Evolutionary conservation across 257 asterid genomes (phyloP), one percentile per base, ranked within the genome.

Genomic region (Salvia miltiorrhiza): DNA sequence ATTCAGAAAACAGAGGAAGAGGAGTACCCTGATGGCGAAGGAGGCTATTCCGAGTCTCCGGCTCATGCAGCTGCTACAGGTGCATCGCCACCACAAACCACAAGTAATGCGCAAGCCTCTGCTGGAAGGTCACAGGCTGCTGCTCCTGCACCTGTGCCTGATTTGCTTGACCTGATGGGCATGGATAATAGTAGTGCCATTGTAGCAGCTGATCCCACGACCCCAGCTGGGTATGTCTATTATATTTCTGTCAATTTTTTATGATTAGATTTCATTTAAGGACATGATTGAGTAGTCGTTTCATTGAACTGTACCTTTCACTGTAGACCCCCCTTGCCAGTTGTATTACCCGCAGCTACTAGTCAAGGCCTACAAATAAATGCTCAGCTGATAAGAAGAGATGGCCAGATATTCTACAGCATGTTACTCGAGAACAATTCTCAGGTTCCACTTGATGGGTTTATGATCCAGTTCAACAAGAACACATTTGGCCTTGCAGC

Each of bases 381-480:
- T 79, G 99, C 94, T 56, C 96, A 91, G 85, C 76, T 90, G 76
- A 60, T 83, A 44, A 82, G 98, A 69, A 91, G 80, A 81, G 99
- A 89, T 48, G 97, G 95, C 47, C 96, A 91, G 79, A 69, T 94
- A 80, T 91, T 87, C 70, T 94, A 94, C 85, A 87, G 86, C 90
- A 91, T 94, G 99, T 53, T 88, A 69, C 87, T 94, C 70, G 96
- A 92, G 84, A 94, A 94, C 82, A 83, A 85, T 81, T 63, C 96
- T 58, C 90, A 86, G 79, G 50, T 69, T 69, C 82, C 96, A 32
- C 93, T 94, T 67, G 99, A 94, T 76, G 98, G 99, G 40, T 94
- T 94, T 66, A 87, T 94, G 99, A 91, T 94, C 79, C 99, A 94
- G 80, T 94, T 94, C 79, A 94, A 94, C 88, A 94, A 91, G 87